These are phyloP conservation scores for Paramecium sexaurelia DNA, from an alignment of 73 alveolate genomes.

Conservation along the genomic window DNA sequence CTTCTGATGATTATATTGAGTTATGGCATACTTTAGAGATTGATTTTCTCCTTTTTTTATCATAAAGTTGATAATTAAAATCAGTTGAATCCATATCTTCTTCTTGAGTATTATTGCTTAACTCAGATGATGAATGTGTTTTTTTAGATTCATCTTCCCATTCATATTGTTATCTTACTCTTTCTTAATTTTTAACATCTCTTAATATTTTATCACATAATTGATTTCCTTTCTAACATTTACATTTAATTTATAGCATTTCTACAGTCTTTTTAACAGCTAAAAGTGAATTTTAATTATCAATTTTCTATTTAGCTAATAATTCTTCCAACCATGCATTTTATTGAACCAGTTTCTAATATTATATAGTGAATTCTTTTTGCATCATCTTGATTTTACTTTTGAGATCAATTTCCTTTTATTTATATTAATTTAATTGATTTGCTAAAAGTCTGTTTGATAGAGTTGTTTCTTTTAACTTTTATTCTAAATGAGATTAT, in stretches of 20 bases:
- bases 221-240: neutral
- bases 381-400: neutral
- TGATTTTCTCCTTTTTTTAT: neutral
- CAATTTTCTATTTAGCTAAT: conserved; percentile 18
- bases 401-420: neutral
- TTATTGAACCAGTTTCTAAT: neutral
- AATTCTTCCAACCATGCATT: conserved; percentile 17
- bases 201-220: neutral
- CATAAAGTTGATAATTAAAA: neutral
- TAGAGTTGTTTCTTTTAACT: neutral
- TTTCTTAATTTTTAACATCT: neutral
- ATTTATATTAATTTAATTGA: neutral
- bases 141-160: neutral
- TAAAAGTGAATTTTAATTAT: neutral
- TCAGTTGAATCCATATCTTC: neutral
- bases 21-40: neutral
- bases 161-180: neutral
- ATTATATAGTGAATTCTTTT: neutral
- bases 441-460: conserved; percentile 14
- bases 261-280: conserved; percentile 26
- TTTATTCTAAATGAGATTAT: neutral
- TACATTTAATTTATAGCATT: neutral
- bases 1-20: neutral
- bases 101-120: neutral
- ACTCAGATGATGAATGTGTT: neutral